These are phyloP conservation scores for Polyporus tsugae DNA, from an alignment of 1,284 basidiomycete genomes.

Conservation along the genomic window DNA sequence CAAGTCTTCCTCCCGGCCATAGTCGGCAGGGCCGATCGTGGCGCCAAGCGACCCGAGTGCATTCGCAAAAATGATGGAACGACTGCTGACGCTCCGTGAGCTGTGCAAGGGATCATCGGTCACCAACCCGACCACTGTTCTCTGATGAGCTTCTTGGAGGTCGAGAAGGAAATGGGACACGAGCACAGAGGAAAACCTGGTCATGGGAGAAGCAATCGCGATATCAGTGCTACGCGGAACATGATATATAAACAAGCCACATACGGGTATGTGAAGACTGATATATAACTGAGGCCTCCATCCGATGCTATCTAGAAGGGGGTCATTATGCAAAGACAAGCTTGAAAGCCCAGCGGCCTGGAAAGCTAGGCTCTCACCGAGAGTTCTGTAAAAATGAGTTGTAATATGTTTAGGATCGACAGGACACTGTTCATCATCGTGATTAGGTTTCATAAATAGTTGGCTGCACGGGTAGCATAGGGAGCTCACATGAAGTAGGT, in stretches of 20 bases:
- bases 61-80: neutral
- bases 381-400: neutral
- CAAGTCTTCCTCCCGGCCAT: neutral
- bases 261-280: neutral
- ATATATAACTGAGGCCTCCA: neutral
- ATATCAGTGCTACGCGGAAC: no score
- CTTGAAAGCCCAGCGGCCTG: neutral
- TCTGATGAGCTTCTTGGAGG: constrained; percentile 1
- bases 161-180: neutral
- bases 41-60: neutral
- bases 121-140: constrained; percentile 50
- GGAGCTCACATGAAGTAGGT: neutral
- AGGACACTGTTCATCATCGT: neutral
- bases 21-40: neutral
- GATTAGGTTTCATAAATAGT: neutral
- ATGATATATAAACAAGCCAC: neutral
- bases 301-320: neutral
- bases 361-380: neutral
- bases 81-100: neutral
- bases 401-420: neutral
- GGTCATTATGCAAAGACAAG: neutral
- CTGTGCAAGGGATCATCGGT: neutral
- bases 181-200: neutral
- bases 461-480: neutral
- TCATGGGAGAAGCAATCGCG: neutral